Conservation (phyloP, 2,329 filamentous ascomycete species). For the Aotearoamyces nothofagi region DNA sequence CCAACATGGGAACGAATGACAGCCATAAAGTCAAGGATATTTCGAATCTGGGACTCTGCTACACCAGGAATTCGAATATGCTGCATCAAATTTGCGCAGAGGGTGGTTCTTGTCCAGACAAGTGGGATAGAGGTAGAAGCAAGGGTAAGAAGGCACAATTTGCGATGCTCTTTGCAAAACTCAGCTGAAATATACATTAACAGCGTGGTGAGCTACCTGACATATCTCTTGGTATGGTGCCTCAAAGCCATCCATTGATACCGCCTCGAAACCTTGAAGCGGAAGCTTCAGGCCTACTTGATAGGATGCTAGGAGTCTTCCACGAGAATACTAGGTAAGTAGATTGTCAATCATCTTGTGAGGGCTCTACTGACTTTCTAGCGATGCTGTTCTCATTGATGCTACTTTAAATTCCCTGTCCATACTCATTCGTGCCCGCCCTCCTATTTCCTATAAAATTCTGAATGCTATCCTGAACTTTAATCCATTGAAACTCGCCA, state of each 20-base stretch:
- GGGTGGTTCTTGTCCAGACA: conserved; percentile 83
- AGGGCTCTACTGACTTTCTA: conserved; percentile 27
- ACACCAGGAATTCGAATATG: conserved; percentile 68
- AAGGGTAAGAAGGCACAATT: conserved; percentile 41
- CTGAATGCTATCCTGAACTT: conserved; percentile 76
- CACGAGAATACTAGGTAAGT: conserved; percentile 75
- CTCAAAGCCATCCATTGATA: conserved; percentile 67
- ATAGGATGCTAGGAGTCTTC: conserved; percentile 71
- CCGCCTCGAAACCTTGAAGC: conserved; percentile 74
- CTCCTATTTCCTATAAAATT: conserved; percentile 71
- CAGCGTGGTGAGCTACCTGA: conserved; percentile 63
- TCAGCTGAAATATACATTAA: conserved; percentile 12
- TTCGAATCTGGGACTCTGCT: conserved; percentile 76
- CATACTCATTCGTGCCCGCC: conserved; percentile 66
- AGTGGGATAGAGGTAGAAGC: conserved; percentile 69
- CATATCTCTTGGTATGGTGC: conserved; percentile 74
- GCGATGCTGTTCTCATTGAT: conserved; percentile 78
- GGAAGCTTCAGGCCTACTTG: conserved; percentile 79
- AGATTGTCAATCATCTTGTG: conserved; percentile 6
- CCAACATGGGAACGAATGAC: conserved; percentile 79
- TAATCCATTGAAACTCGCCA: conserved; percentile 74
- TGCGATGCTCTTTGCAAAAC: no score
- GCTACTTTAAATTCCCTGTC: conserved; percentile 83
- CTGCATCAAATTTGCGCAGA: conserved; percentile 95
- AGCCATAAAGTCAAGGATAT: conserved; percentile 75